Evolutionary conservation across 106 monocot genomes (phyloP), one percentile per base, ranked within the genome.

Genomic region (Dendrobium officinale): DNA sequence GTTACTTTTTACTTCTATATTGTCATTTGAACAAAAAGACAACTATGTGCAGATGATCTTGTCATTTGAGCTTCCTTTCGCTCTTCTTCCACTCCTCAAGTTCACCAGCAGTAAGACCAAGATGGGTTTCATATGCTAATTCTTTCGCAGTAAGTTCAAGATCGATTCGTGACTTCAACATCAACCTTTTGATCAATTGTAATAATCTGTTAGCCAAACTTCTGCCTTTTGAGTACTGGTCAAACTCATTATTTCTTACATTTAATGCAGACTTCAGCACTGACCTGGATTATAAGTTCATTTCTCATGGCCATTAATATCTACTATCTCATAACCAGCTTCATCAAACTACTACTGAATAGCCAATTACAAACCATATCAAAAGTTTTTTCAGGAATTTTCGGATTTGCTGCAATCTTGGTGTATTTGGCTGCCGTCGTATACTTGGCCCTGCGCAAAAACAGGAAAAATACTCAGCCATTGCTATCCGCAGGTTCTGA

Each of bases 61-160:
- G 49, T 97, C 96, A 22, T 97, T 97, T 87, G 96, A 86, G 49
- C 96, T 97, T 77, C 96, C 96, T 66, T 97, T 97, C 79, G 94
- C 96, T 76, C 87, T 97, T 22, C 83, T 97, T 85, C 96, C 96
- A 13, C 92, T 97, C 66, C 89, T 97, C 4, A 98, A 98, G 85
- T 98, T 98, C 77, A 98, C 97, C 72, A 98, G 92, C 83, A 95
- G 97, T 80, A 92, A 87, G 84, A 91, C 80, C 2, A 95, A 98
- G 84, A 95, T 98, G 97, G 97, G 97, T 17, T 17, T 68, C 78
- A 58, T 78, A 92, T 83, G 95, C 80, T 24, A 98, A 98, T 80
- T 91, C 92, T 72, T 75, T 73, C 45, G 10, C 42, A 9, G 97
- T 98, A 87, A 91, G 86, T 81, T 83, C 58, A 72, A 78, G 17